Evolutionary conservation across 768 basidiomycete genomes (phyloP), one percentile per base, ranked within the genome.

Genomic region (Guyanaporus albipodus): DNA sequence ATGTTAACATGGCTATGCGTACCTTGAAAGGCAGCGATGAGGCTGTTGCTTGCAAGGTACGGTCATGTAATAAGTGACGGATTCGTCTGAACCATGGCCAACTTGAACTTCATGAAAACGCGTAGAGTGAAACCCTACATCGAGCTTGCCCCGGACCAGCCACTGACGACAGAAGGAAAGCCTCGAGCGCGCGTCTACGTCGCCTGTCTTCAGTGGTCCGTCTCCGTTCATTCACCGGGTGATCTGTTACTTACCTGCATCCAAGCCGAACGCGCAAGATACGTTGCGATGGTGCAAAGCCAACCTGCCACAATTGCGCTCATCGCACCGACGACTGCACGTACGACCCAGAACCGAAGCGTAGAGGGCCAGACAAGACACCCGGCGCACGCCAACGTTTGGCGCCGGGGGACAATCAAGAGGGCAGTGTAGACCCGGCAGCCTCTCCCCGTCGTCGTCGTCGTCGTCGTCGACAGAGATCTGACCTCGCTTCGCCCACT

Each of bases 211-310:
- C 86, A 87, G 65, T 89, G 87, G 87, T 86, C 53, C 24, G 74
- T 63, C 29, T 18, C n/a, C n/a, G n/a, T n/a, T n/a, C n/a, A n/a
- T 11, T 23, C 28, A 12, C 9, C 8, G 31, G 9, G 22, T 9
- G 6, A 19, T 31, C 10, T 11, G 2, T 54, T 22, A 23, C 28
- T 48, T 37, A 60, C 22, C 36, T 15, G 0, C 34, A 12, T 42
- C 42, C 15, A 53, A 90, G 87, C 59, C 87, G 88, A 21, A 77
- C 73, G 14, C 77, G 87, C 21, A 91, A 91, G 59, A 87, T 86
- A 52, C 81, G 87, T 5, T 91, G 88, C 62, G 87, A 90, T 61
- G 88, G 88, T 43, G 82, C 82, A 8, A 87, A 83, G 53, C 88
- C 88, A 9, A 58, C 73, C 9, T 91, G 88, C 58, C 78, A 85